These are phyloP conservation scores for Isochrysis galbana DNA, from an alignment of 78 protist genomes.

Conservation along the genomic window DNA sequence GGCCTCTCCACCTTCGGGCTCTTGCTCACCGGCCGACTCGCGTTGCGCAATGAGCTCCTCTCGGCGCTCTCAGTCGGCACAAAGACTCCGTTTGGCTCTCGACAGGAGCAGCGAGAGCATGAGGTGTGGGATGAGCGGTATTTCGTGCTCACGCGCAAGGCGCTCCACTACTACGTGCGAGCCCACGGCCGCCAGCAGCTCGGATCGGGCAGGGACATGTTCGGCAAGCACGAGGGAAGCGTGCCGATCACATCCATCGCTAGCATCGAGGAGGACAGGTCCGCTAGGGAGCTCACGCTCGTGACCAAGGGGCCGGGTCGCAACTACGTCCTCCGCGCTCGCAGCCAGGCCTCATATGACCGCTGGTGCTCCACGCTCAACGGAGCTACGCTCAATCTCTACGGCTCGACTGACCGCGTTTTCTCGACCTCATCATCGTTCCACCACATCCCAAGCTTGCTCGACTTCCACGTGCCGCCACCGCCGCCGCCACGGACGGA, in stretches of 20 bases:
- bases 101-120: background rate
- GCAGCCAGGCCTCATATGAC: background rate
- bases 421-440: background rate
- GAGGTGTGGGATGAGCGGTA: background rate
- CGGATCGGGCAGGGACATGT: background rate
- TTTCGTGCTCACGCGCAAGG: background rate
- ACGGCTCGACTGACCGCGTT: background rate
- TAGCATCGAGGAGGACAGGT: background rate
- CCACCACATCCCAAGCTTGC: background rate
- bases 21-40: background rate
- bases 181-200: background rate
- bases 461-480: background rate
- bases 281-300: background rate
- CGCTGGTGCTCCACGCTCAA: background rate
- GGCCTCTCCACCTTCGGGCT: background rate
- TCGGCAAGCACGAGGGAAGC: background rate
- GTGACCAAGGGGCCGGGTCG: background rate
- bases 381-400: background rate
- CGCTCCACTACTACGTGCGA: background rate
- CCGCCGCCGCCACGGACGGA: background rate
- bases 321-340: background rate
- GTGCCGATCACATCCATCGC: background rate
- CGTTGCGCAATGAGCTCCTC: background rate
- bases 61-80: background rate
- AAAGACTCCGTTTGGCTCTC: background rate